A percentile compares a stretch with the other conserved stretches of the same genome.
These are phyloP conservation scores for Sclerotinia trifoliorum DNA, from an alignment of 2,329 filamentous ascomycete genomes.

Conservation along the genomic window DNA sequence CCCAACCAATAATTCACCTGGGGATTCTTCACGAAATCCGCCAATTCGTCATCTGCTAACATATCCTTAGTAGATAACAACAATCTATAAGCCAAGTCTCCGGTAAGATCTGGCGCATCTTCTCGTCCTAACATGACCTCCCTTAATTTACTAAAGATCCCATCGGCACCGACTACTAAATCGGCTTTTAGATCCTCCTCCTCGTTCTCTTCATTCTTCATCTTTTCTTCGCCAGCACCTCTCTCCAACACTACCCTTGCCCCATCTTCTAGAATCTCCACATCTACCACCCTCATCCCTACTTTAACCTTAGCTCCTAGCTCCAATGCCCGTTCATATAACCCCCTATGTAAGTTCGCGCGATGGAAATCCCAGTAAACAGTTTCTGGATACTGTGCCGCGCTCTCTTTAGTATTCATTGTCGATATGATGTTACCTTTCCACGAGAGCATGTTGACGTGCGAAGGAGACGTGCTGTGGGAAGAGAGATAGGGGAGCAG, in stretches of 20 bases:
- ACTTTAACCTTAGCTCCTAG: slow-evolving; percentile 42
- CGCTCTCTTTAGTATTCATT: slow-evolving; percentile 30
- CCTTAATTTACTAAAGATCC: slow-evolving; percentile 44
- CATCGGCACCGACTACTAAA: slow-evolving; percentile 45
- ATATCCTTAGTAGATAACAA: slow-evolving; percentile 47
- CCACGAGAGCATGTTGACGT: slow-evolving; percentile 52
- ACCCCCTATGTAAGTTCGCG: slow-evolving; percentile 48
- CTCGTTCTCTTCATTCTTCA: slow-evolving; percentile 34
- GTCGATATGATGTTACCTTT: slow-evolving; percentile 34
- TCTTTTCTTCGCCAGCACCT: slow-evolving; percentile 38
- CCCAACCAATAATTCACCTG: slow-evolving; percentile 50
- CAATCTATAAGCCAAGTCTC: slow-evolving; percentile 47
- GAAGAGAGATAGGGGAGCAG: slow-evolving; percentile 25
- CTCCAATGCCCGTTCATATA: slow-evolving; percentile 43
- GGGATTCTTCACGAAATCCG: slow-evolving; percentile 42
- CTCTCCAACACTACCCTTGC: slow-evolving; percentile 34
- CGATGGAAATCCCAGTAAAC: slow-evolving; percentile 49
- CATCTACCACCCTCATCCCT: slow-evolving; percentile 35
- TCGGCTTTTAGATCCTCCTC: slow-evolving; percentile 36
- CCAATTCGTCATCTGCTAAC: slow-evolving; percentile 44
- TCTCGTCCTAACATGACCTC: slow-evolving; percentile 44
- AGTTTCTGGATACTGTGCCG: slow-evolving; percentile 32
- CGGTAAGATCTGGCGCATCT: slow-evolving; percentile 49
- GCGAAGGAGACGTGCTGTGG: slow-evolving; percentile 41
- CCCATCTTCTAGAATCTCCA: slow-evolving; percentile 34